A percentile compares a stretch with the other conserved stretches of the same genome.
Conservation (phyloP, 768 basidiomycete genomes). For the Russula emetica region DNA sequence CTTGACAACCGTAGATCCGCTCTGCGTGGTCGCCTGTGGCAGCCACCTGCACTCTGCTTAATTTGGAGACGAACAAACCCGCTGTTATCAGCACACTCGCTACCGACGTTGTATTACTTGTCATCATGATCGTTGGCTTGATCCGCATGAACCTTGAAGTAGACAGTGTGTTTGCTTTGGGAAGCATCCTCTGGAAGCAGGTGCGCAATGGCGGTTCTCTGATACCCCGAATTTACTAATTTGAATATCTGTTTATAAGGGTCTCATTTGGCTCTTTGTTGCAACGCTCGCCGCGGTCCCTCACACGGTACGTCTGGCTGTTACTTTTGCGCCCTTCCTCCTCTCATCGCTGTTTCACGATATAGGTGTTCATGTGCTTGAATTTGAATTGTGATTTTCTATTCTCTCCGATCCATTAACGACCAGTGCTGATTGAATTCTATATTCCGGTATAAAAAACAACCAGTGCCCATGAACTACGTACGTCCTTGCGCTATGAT, state of each 20-base stretch:
- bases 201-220: not conserved
- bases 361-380: conserved; percentile 13
- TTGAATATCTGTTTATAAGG: not conserved
- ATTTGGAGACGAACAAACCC: not conserved
- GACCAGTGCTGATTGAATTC: not conserved
- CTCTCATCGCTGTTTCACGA: not conserved
- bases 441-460: no score
- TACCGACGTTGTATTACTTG: not conserved
- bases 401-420: not conserved
- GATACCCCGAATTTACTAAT: not conserved
- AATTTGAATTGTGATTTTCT: conserved; percentile 9
- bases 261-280: conserved; percentile 9
- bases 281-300: not conserved
- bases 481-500: not conserved
- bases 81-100: not conserved
- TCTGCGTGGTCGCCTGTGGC: not conserved
- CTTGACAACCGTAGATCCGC: not conserved
- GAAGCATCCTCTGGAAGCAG: conserved; percentile 6
- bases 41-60: not conserved
- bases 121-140: not conserved
- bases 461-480: not conserved
- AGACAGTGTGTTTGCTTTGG: not conserved
- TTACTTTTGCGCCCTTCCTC: not conserved
- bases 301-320: not conserved
- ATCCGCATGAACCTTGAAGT: not conserved